phyloP scores from a whole-genome alignment of 1,284 basidiomycete genomes.

The Cutaneotrichosporon arboriforme region DNA sequence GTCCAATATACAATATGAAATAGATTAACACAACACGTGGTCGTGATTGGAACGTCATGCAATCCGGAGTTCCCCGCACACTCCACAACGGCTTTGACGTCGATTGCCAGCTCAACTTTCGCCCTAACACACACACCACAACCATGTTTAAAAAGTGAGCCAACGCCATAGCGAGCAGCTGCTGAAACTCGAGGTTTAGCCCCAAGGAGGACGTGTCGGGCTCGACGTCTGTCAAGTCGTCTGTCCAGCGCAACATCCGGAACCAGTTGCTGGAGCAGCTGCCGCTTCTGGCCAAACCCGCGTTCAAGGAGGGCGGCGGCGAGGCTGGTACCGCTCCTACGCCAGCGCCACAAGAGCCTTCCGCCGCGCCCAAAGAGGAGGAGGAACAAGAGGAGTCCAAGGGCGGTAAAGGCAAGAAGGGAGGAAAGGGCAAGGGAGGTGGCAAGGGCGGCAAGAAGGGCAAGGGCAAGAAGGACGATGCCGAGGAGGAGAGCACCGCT shows the following conservation, averaged over 20 bases:
- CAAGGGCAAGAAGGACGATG: slow-evolving; percentile 36
- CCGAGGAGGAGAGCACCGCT: slow-evolving; percentile 18
- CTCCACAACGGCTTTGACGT: no score
- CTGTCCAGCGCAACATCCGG: slow-evolving; percentile 85
- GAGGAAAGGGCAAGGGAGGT: slow-evolving; percentile 17
- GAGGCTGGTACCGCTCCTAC: slow-evolving; percentile 15
- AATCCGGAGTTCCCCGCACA: no score
- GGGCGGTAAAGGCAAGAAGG: slow-evolving; percentile 23
- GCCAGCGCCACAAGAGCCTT: not conserved
- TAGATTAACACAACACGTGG: no score
- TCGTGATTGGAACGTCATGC: no score
- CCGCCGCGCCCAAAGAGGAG: slow-evolving; percentile 10
- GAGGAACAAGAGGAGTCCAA: slow-evolving; percentile 26
- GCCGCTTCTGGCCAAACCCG: slow-evolving; percentile 56
- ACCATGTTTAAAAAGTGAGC: slow-evolving; percentile 46
- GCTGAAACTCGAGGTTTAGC: slow-evolving; percentile 60
- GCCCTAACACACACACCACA: not conserved
- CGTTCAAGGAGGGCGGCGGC: slow-evolving; percentile 25
- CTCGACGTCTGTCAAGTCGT: slow-evolving; percentile 92
- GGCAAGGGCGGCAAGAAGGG: slow-evolving; percentile 30
- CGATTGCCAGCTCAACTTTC: not conserved
- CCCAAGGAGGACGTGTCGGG: slow-evolving; percentile 81
- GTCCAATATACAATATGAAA: no score
- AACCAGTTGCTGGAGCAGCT: slow-evolving; percentile 74
- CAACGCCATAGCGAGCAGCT: not conserved